Evolutionary conservation across 140 eudicot genomes (phyloP).

Genomic region (Anethum foeniculum): DNA sequence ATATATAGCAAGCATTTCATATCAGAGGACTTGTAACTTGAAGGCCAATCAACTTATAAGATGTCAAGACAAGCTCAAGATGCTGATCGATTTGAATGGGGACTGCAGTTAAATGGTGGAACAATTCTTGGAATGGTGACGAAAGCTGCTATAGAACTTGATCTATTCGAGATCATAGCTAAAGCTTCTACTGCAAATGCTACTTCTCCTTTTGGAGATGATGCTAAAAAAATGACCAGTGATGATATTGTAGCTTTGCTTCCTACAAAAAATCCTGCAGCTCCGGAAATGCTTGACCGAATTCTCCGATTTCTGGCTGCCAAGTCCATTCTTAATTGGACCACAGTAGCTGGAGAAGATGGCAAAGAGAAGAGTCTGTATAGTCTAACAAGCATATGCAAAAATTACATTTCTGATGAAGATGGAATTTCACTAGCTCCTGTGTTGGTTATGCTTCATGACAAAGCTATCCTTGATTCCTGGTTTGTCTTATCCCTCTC

Average conservation of each 20-base stretch:
- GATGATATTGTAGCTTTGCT: slow-evolving; percentile 24
- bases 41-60: background rate
- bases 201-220: background rate
- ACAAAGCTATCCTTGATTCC: slow-evolving; percentile 17
- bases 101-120: slow-evolving; percentile 18
- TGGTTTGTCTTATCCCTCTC: slow-evolving; percentile 20
- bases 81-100: slow-evolving; percentile 24
- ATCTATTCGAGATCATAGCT: slow-evolving; percentile 41
- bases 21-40: background rate
- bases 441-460: slow-evolving; percentile 13
- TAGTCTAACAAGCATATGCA: slow-evolving; percentile 21
- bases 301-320: slow-evolving; percentile 36
- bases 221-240: slow-evolving; percentile 17
- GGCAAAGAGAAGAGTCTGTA: slow-evolving; percentile 19
- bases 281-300: slow-evolving; percentile 32
- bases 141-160: slow-evolving; percentile 50
- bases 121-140: slow-evolving; percentile 34
- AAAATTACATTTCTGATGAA: slow-evolving; percentile 21
- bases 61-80: slow-evolving; percentile 25
- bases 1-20: background rate
- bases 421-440: slow-evolving; percentile 36
- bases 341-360: background rate
- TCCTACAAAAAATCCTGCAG: slow-evolving; percentile 28
- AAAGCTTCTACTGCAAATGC: slow-evolving; percentile 13
- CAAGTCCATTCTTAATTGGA: slow-evolving; percentile 22